These are phyloP conservation scores for Vitis hybrid DNA, from an alignment of 177 flowering plant genomes.

Conservation along the genomic window DNA sequence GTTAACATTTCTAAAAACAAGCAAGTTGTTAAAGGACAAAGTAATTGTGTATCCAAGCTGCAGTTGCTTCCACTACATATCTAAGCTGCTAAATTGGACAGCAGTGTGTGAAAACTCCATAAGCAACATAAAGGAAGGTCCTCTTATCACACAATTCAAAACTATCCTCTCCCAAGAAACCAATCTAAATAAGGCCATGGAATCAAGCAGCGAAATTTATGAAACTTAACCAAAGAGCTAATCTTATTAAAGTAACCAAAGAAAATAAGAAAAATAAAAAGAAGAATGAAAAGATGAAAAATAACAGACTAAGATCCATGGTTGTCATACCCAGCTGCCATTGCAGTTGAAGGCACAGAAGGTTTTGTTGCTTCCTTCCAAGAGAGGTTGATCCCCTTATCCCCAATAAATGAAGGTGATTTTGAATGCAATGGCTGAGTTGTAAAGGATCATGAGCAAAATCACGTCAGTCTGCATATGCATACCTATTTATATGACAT, in stretches of 20 bases:
- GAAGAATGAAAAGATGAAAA: not conserved
- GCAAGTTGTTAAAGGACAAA: no score
- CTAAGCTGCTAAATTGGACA: no score
- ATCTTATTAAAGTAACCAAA: not conserved
- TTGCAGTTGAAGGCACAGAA: constrained; percentile 33
- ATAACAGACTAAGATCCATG: not conserved
- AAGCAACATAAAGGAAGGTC: no score
- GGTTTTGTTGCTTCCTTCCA: constrained; percentile 79
- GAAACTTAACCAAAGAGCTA: no score
- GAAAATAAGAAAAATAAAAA: not conserved
- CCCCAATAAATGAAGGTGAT: constrained; percentile 83
- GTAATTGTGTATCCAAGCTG: no score
- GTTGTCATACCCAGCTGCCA: constrained; percentile 50
- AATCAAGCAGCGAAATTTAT: no score
- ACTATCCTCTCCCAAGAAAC: no score
- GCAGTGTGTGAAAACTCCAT: no score
- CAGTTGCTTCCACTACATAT: no score
- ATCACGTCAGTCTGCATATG: not conserved
- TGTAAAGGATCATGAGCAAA: not conserved
- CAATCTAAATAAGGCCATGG: no score
- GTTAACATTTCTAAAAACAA: no score
- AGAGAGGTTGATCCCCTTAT: constrained; percentile 73
- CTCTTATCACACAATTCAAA: no score
- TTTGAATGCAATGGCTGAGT: constrained; percentile 75
- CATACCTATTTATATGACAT: not conserved